Conservation (phyloP, 2,329 filamentous ascomycete species). For the Monilinia fructigena region DNA sequence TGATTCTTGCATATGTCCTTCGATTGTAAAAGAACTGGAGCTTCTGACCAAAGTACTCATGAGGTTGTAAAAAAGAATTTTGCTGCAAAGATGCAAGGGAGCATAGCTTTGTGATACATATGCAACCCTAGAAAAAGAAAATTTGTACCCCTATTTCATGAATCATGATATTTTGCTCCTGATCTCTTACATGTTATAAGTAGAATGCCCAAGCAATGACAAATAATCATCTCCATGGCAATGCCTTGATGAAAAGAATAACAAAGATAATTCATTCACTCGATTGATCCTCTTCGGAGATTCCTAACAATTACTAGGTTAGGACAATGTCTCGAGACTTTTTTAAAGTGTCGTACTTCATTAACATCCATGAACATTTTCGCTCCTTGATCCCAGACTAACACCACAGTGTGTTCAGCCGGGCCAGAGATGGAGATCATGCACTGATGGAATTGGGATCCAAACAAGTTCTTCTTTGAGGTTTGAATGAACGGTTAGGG, state of each 20-base stretch:
- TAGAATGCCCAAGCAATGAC: slow-evolving; percentile 9
- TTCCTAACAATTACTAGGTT: background rate
- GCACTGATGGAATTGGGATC: slow-evolving; percentile 4
- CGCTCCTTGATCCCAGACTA: slow-evolving; percentile 13
- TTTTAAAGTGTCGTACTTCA: background rate
- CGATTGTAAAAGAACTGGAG: background rate
- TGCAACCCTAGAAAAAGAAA: slow-evolving; percentile 11
- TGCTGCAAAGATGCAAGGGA: slow-evolving; percentile 19
- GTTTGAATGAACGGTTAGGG: slow-evolving; percentile 6
- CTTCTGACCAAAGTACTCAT: slow-evolving; percentile 8
- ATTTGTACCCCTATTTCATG: background rate
- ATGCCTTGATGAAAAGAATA: background rate
- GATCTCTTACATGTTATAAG: background rate
- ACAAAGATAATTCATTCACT: background rate
- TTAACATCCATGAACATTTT: background rate
- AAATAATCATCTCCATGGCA: background rate
- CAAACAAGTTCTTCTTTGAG: background rate
- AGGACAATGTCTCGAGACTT: background rate
- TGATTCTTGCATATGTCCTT: slow-evolving; percentile 9
- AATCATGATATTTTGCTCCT: background rate
- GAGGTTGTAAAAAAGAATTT: background rate
- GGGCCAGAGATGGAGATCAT: slow-evolving; percentile 13
- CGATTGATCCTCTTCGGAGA: background rate
- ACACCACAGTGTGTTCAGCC: slow-evolving; percentile 5
- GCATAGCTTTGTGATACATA: background rate